These are phyloP conservation scores for Kregervanrija fluxuum DNA, from an alignment of 805 yeast species.

Conservation along the genomic window DNA sequence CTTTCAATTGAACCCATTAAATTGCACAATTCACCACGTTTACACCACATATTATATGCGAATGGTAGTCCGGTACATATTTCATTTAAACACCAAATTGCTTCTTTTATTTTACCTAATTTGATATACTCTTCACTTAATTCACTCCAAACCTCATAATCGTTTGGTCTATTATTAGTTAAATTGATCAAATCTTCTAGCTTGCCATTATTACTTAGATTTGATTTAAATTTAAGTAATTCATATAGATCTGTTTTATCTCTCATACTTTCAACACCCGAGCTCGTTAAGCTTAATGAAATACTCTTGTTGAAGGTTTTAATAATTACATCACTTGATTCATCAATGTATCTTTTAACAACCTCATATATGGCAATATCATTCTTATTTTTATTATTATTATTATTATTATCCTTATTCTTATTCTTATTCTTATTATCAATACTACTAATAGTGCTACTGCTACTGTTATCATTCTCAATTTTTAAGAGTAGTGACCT, in stretches of 20 bases:
- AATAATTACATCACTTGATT: slow-evolving; percentile 7
- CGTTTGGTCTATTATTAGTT: slow-evolving; percentile 64
- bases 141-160: slow-evolving; percentile 73
- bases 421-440: too few relatives aligned
- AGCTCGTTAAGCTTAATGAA: slow-evolving; percentile 4
- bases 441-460: too few relatives aligned
- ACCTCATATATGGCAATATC: background rate
- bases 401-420: too few relatives aligned
- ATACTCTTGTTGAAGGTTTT: slow-evolving; percentile 6
- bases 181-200: slow-evolving; percentile 25
- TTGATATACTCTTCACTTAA: slow-evolving; percentile 56
- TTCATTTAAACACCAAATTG: slow-evolving; percentile 64
- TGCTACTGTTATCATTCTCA: too few relatives aligned
- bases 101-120: slow-evolving; percentile 58
- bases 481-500: too few relatives aligned
- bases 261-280: slow-evolving; percentile 5
- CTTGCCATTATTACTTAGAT: slow-evolving; percentile 1
- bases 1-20: slow-evolving; percentile 7
- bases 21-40: slow-evolving; percentile 49
- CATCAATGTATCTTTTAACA: slow-evolving; percentile 6
- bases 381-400: too few relatives aligned
- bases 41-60: slow-evolving; percentile 59
- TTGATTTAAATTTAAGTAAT: slow-evolving; percentile 2
- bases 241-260: slow-evolving; percentile 1
- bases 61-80: slow-evolving; percentile 59